These are phyloP conservation scores for Crassisporium funariophilum DNA, from an alignment of 768 basidiomycete genomes.

Conservation along the genomic window DNA sequence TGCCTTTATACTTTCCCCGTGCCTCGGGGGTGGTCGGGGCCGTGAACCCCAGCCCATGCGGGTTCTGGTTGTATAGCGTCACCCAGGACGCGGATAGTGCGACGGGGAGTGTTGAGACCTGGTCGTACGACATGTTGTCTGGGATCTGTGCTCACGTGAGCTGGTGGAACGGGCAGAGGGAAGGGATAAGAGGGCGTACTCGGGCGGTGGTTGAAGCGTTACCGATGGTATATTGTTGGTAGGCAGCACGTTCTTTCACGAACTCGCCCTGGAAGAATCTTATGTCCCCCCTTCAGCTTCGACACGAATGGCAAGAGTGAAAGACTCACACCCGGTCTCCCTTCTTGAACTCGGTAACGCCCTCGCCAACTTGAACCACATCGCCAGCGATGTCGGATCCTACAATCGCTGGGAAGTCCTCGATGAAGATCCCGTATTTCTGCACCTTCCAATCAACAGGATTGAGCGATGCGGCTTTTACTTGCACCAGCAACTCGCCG, in stretches of 20 bases:
- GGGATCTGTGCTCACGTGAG: conserved; percentile 39
- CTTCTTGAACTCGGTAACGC: conserved; percentile 47
- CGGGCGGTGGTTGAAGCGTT: conserved; percentile 12
- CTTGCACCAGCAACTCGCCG: conserved; percentile 43
- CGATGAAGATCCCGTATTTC: conserved; percentile 37
- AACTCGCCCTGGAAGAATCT: conserved; percentile 42
- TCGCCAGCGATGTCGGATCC: conserved; percentile 55
- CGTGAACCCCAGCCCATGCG: conserved; percentile 42
- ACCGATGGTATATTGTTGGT: conserved; percentile 42
- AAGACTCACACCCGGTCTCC: conserved; percentile 53
- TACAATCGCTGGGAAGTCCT: conserved; percentile 44
- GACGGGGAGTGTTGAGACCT: conserved; percentile 50
- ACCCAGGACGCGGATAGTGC: conserved; percentile 51
- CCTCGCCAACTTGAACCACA: conserved; percentile 50
- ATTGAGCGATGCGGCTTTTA: conserved; percentile 44
- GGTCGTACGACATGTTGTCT: conserved; percentile 45
- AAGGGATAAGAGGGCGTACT: conserved; percentile 8
- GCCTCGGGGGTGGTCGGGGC: conserved; percentile 39
- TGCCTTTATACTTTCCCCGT: conserved; percentile 42
- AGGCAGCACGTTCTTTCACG: conserved; percentile 37
- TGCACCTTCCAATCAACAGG: conserved; percentile 57
- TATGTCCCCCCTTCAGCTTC: conserved; percentile 8
- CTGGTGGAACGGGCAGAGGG: neutral
- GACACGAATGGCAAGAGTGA: neutral
- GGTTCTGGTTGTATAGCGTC: conserved; percentile 45